phyloP scores from a whole-genome alignment of 1,284 basidiomycete species.

The Cutaneotrichosporon dermatis region DNA sequence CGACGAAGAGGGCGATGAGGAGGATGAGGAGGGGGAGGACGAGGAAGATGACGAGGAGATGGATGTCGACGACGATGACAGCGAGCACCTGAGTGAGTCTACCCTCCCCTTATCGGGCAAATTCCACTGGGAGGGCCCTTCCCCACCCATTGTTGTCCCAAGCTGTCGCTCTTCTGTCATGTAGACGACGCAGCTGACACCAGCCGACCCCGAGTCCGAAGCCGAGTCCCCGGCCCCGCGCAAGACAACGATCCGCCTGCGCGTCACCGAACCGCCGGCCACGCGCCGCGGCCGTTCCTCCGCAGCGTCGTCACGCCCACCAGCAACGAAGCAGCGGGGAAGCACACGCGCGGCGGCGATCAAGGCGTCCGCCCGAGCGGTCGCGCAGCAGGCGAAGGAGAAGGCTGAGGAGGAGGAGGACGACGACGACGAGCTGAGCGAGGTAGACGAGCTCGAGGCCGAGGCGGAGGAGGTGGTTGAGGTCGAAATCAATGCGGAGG shows the following conservation, averaged over 20 bases:
- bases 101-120: neutral
- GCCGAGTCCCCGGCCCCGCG: conserved; percentile 9
- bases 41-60: conserved; percentile 12
- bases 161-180: too few relatives aligned
- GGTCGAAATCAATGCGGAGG: neutral
- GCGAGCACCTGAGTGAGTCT: neutral
- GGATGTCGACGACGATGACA: conserved; percentile 9
- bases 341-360: conserved; percentile 3
- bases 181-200: neutral
- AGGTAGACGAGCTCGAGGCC: conserved; percentile 11
- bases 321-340: neutral
- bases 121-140: too few relatives aligned
- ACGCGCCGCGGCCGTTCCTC: neutral
- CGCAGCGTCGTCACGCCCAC: conserved; percentile 1
- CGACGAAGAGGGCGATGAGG: conserved; percentile 9
- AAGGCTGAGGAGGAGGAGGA: conserved; percentile 12
- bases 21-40: conserved; percentile 13
- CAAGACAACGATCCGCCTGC: conserved; percentile 10
- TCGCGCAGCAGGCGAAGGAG: conserved; percentile 20
- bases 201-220: conserved; percentile 20
- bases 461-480: conserved; percentile 8
- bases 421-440: conserved; percentile 12
- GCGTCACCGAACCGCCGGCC: neutral
- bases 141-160: too few relatives aligned
- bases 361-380: conserved; percentile 2